Evolutionary conservation across 169 alveolate species (phyloP), one percentile per base, ranked within the genome.

Genomic region (Eimeria acervulina): DNA sequence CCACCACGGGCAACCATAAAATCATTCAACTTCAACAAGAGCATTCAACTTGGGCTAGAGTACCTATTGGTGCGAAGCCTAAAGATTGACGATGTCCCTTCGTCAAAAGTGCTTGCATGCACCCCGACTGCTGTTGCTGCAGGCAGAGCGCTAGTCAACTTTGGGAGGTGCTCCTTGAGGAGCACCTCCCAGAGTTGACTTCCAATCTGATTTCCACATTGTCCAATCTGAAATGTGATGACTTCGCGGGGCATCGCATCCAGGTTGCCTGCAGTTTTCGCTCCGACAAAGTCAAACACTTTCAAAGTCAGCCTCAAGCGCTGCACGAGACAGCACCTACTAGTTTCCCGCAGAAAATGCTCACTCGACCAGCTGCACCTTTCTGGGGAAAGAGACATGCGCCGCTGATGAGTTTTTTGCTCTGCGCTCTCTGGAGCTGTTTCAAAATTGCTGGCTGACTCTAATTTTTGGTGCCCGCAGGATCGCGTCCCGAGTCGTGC

Each of bases 161-260:
- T 51, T 12, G 90, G 33, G 63, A 99, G 99, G 95, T 99, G 99
- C 97, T 99, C 99, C 72, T 97, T 98, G 93, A 99, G 98, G 42
- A 99, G 97, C 95, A 98, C 99, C 96, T 99, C 99, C 99, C 99
- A 99, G 97, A 99, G 99, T 90, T 99, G 99, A 95, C 98, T 98
- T 26, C 99, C 99, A 44, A 99, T 98, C 97, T 99, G 99, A 96
- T 99, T 99, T 72, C 99, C 99, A 96, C 99, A 99, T 97, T 99
- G 99, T 55, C 99, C 99, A 55, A 99, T 99, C 97, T 99, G 99
- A 40, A 99, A 96, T 42, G 99, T 99, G 94, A 99, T 98, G 47
- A 99, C 99, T 98, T 99, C 99, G 81, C 99, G 98, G n/a, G 99
- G 99, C 99, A 99, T 99, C 96, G 52, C 88, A 23, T 42, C 61